These are phyloP conservation scores for Westerdykella ornata DNA, from an alignment of 2,329 filamentous ascomycete species.

Conservation along the genomic window DNA sequence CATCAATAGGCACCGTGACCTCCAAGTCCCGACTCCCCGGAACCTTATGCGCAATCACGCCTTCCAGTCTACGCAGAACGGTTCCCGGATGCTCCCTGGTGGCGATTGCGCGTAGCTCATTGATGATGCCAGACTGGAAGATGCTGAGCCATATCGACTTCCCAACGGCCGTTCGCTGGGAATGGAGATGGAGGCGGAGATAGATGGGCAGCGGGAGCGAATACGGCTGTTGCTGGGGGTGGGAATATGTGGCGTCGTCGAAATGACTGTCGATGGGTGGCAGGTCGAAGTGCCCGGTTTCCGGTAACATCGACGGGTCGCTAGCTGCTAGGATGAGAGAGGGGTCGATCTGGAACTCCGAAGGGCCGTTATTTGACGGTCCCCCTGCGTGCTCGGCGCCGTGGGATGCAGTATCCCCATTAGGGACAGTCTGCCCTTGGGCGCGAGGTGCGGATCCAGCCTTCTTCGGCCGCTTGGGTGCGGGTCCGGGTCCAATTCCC, in stretches of 20 bases:
- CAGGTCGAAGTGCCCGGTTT: slow-evolving; percentile 8
- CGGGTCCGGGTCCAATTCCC: slow-evolving; percentile 41
- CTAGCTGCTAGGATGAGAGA: slow-evolving; percentile 54
- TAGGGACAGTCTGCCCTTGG: slow-evolving; percentile 6
- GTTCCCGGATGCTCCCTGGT: slow-evolving; percentile 55
- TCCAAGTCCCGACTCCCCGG: slow-evolving; percentile 45
- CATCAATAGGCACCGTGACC: slow-evolving; percentile 58
- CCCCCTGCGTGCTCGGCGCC: not conserved
- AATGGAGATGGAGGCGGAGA: slow-evolving; percentile 62
- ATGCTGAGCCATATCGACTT: slow-evolving; percentile 60
- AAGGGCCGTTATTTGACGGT: slow-evolving; percentile 30
- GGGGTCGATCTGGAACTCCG: slow-evolving; percentile 57
- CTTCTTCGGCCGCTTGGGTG: slow-evolving; percentile 23
- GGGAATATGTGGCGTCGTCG: not conserved
- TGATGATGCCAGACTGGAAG: slow-evolving; percentile 51
- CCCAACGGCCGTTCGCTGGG: slow-evolving; percentile 45
- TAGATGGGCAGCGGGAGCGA: slow-evolving; percentile 53
- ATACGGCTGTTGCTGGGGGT: slow-evolving; percentile 6
- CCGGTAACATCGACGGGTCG: slow-evolving; percentile 37
- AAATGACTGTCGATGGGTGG: not conserved
- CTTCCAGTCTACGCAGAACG: slow-evolving; percentile 56
- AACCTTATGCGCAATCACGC: slow-evolving; percentile 49
- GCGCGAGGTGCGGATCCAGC: slow-evolving; percentile 5
- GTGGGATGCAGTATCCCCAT: not conserved
- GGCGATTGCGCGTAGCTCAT: slow-evolving; percentile 58